Percentiles rank a stretch among this genome's conserved stretches.
phyloP scores from a whole-genome alignment of 768 basidiomycete species.

The Amanita brunnescens region DNA sequence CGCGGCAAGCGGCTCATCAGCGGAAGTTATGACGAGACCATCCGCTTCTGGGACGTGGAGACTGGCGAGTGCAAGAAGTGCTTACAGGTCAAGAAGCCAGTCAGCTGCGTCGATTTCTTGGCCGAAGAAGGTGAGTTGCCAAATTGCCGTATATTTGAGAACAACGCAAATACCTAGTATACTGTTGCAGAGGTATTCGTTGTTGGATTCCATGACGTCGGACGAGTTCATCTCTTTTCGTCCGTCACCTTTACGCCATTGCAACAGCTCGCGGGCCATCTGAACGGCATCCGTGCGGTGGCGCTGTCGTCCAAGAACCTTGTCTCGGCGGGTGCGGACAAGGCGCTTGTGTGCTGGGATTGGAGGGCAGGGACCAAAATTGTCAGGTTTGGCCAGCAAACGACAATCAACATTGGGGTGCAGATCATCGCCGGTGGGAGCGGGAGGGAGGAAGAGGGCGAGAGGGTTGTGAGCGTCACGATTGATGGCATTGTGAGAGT shows the following conservation, averaged over 20 bases:
- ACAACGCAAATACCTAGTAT: no score
- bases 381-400: slow-evolving; percentile 87
- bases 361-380: slow-evolving; percentile 87
- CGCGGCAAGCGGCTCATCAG: slow-evolving; percentile 78
- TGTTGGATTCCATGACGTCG: slow-evolving; percentile 88
- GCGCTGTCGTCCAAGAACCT: slow-evolving; percentile 79
- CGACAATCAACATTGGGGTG: slow-evolving; percentile 85
- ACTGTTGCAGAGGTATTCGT: slow-evolving; percentile 61
- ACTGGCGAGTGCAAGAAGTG: slow-evolving; percentile 60
- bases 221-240: slow-evolving; percentile 84
- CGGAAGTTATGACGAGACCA: slow-evolving; percentile 88
- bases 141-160: no score
- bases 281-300: slow-evolving; percentile 86
- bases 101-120: slow-evolving; percentile 83
- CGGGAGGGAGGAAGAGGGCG: slow-evolving; percentile 46
- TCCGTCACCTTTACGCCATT: slow-evolving; percentile 77
- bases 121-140: slow-evolving; percentile 49
- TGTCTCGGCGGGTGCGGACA: slow-evolving; percentile 73
- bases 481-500: slow-evolving; percentile 88
- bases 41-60: slow-evolving; percentile 84
- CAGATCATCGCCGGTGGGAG: slow-evolving; percentile 57
- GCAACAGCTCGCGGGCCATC: slow-evolving; percentile 77
- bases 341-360: slow-evolving; percentile 82
- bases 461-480: slow-evolving; percentile 83
- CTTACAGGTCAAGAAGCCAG: slow-evolving; percentile 78